Base-by-base conservation (phyloP, 345 rosid genomes). In the Linum lewisii region DNA sequence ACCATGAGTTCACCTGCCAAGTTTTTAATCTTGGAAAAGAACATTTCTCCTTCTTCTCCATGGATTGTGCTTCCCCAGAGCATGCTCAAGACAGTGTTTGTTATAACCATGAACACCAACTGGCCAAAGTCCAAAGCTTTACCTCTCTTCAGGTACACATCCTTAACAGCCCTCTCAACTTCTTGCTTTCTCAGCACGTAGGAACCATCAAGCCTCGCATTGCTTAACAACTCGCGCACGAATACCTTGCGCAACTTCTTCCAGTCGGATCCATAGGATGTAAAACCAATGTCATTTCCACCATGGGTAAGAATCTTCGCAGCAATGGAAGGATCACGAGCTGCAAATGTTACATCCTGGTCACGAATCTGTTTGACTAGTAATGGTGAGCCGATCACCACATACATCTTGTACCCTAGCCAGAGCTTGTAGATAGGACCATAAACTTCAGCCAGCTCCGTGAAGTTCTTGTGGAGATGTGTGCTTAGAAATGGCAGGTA, bases 201-300 rank as follows among this genome's bases (percentile, higher is more conserved):
- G 22, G 65, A 69, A 26, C 72, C 61, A 54, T 80, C 73, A 32
- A 83, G 63, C 51, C 23, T 65, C 16, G 65, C 21, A 36, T 57
- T 70, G 68, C 80, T 75, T 51, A 77, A 59, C 66, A 75, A 37
- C 65, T 50, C 73, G 4, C 15, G 45, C 29, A 63, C 61, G 24
- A 60, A 74, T 7, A 72, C 57, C 70, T 78, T 83, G 15, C 87
- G 68, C 45, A 80, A 55, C 66, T 57, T 72, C 25, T 77, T 68
- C 77, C 84, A 78, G 16, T 72, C 73, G 0, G 78, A 71, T 0
- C 85, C 84, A 42, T 83, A 64, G 7, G 72, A 54, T 24, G 58
- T 32, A 75, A 73, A 82, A 0, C 53, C 38, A 0, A 83, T 15
- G 68, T 78, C 78, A 3, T n/a, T 11, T 18, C 80, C 84, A 1